These are phyloP conservation scores for Chalaropsis ovoidea DNA, from an alignment of 2,329 filamentous ascomycete genomes.

Conservation along the genomic window DNA sequence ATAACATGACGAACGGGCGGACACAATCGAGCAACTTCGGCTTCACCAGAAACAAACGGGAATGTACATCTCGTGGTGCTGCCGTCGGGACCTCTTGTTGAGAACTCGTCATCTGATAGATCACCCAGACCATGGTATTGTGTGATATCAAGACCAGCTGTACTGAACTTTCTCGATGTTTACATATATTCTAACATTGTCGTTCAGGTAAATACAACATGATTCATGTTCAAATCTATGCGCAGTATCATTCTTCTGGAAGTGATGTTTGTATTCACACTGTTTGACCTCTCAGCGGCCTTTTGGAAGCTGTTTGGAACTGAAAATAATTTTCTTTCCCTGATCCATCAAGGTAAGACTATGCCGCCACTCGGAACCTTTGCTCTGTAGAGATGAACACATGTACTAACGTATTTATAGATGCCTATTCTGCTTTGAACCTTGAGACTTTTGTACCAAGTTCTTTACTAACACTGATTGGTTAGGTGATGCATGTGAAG, in stretches of 20 bases:
- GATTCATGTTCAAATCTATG: slow-evolving; percentile 23
- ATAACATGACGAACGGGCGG: slow-evolving; percentile 60
- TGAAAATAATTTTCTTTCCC: slow-evolving; percentile 38
- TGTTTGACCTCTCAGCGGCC: slow-evolving; percentile 43
- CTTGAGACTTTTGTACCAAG: slow-evolving; percentile 1
- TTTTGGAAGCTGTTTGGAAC: slow-evolving; percentile 34
- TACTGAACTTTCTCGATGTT: background rate
- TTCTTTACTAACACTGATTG: background rate
- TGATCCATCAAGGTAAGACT: slow-evolving; percentile 23
- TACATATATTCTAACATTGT: slow-evolving; percentile 30
- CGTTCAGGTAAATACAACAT: slow-evolving; percentile 33
- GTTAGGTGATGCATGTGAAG: background rate
- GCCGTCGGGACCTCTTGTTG: slow-evolving; percentile 49
- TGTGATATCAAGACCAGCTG: slow-evolving; percentile 29
- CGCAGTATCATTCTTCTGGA: slow-evolving; percentile 27
- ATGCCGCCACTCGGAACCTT: too few relatives aligned
- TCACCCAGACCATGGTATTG: slow-evolving; percentile 30
- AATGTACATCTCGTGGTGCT: slow-evolving; percentile 53
- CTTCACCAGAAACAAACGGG: slow-evolving; percentile 44
- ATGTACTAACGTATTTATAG: slow-evolving; percentile 8
- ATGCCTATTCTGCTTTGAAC: slow-evolving; percentile 6
- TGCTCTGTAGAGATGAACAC: too few relatives aligned
- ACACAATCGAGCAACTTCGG: slow-evolving; percentile 49
- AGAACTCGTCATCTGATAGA: slow-evolving; percentile 55
- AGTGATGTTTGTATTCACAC: slow-evolving; percentile 45